Evolutionary conservation across 148 eudicot species (phyloP).

Genomic region (Oxyria digyna): DNA sequence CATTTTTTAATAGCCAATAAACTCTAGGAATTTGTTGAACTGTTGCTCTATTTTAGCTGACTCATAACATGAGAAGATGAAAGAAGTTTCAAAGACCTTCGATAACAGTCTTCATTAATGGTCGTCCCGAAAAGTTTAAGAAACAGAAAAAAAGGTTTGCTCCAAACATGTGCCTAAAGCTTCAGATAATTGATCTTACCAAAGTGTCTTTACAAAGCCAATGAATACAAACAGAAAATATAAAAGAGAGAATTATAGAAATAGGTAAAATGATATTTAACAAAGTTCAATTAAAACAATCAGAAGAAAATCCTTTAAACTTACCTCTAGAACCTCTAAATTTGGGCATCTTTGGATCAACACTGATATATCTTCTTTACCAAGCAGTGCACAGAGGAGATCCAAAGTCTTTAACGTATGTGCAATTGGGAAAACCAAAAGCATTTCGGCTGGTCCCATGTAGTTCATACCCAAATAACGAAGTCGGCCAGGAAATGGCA

Average conservation of each 20-base stretch:
- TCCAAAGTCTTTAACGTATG: conserved; percentile 57
- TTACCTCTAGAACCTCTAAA: conserved; percentile 91
- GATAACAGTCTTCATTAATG: background rate
- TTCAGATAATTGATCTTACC: background rate
- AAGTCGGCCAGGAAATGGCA: conserved; percentile 44
- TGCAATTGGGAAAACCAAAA: conserved; percentile 51
- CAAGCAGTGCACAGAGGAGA: conserved; percentile 68
- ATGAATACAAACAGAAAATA: background rate
- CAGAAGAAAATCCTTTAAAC: conserved; percentile 1
- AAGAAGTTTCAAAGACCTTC: background rate
- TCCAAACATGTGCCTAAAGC: background rate
- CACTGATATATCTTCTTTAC: conserved; percentile 52
- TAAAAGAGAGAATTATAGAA: background rate
- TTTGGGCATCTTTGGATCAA: conserved; percentile 66
- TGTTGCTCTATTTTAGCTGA: background rate
- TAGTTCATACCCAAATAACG: conserved; percentile 49
- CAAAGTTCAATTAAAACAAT: background rate
- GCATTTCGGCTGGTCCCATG: conserved; percentile 54
- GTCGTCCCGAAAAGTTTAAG: background rate
- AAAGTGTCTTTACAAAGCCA: background rate
- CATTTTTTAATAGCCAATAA: background rate
- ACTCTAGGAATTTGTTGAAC: background rate
- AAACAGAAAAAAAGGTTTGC: background rate
- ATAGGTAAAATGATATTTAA: background rate
- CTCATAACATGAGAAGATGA: background rate